phyloP scores from a whole-genome alignment of 306 rosid genomes.

The Carpinus fangiana region DNA sequence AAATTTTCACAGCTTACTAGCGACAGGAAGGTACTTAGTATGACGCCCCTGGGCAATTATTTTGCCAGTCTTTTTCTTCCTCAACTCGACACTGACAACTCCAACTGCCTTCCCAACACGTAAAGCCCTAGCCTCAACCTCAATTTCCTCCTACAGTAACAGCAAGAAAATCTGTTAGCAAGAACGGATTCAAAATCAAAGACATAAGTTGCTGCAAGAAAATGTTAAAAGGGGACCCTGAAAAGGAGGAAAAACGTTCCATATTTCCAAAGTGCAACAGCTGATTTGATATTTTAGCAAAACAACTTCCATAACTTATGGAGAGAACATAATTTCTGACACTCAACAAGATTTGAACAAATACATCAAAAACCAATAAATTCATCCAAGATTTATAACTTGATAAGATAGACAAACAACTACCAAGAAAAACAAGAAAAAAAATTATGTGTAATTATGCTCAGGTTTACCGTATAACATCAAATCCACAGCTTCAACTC shows the following conservation, averaged over 20 bases:
- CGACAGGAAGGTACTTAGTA: conserved; percentile 57
- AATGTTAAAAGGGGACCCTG: neutral
- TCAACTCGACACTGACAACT: conserved; percentile 65
- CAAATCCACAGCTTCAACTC: neutral
- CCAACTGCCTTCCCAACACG: conserved; percentile 69
- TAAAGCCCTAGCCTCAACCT: conserved; percentile 58
- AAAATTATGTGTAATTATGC: neutral
- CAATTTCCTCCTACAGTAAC: conserved; percentile 65
- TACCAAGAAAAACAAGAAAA: neutral
- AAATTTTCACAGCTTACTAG: conserved; percentile 59
- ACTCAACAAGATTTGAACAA: neutral
- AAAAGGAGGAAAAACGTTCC: neutral
- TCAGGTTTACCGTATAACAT: neutral
- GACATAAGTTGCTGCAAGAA: neutral
- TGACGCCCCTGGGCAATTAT: conserved; percentile 81
- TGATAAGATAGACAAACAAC: neutral
- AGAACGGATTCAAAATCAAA: neutral
- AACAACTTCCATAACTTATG: neutral
- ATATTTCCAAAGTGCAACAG: neutral
- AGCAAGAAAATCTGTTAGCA: neutral
- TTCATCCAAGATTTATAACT: neutral
- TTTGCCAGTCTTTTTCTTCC: conserved; percentile 69
- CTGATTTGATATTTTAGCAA: neutral
- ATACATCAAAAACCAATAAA: neutral
- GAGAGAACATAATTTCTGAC: neutral